Conservation (phyloP, 2,329 filamentous ascomycete species). For the Pseudofabraea citricarpa region DNA sequence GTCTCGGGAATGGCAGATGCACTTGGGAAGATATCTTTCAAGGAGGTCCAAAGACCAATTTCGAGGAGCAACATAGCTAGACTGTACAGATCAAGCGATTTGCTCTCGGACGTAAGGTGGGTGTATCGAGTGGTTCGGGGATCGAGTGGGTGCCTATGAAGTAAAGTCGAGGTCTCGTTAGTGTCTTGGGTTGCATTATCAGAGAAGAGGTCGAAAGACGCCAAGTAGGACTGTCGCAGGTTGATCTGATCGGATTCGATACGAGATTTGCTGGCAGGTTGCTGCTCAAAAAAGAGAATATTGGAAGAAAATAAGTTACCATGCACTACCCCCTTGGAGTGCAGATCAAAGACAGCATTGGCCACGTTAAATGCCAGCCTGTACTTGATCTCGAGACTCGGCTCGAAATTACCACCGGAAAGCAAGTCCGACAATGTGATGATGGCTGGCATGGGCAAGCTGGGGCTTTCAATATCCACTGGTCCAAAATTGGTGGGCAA, state of each 20-base stretch:
- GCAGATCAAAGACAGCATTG: slow-evolving; percentile 69
- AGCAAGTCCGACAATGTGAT: slow-evolving; percentile 52
- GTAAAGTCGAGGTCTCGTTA: slow-evolving; percentile 9
- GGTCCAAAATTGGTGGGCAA: slow-evolving; percentile 62
- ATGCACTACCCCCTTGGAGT: slow-evolving; percentile 64
- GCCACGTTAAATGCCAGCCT: slow-evolving; percentile 68
- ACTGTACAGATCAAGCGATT: slow-evolving; percentile 65
- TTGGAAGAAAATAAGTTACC: slow-evolving; percentile 65
- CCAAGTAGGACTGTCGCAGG: slow-evolving; percentile 63
- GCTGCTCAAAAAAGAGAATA: slow-evolving; percentile 55
- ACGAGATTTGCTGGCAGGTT: slow-evolving; percentile 14
- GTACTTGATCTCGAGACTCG: slow-evolving; percentile 71
- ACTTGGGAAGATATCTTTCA: slow-evolving; percentile 33
- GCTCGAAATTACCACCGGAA: slow-evolving; percentile 47
- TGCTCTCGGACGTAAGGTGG: slow-evolving; percentile 48
- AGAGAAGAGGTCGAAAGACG: slow-evolving; percentile 70
- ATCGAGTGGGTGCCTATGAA: slow-evolving; percentile 63
- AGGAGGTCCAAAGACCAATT: slow-evolving; percentile 69
- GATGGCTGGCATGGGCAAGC: slow-evolving; percentile 25
- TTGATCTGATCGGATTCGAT: slow-evolving; percentile 39
- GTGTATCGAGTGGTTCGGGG: slow-evolving; percentile 46
- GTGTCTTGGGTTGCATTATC: slow-evolving; percentile 30
- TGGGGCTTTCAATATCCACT: slow-evolving; percentile 46
- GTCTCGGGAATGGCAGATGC: slow-evolving; percentile 20
- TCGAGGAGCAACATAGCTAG: slow-evolving; percentile 70